Conservation (phyloP, 495 filamentous ascomycete genomes). For the Penicillium angulare region DNA sequence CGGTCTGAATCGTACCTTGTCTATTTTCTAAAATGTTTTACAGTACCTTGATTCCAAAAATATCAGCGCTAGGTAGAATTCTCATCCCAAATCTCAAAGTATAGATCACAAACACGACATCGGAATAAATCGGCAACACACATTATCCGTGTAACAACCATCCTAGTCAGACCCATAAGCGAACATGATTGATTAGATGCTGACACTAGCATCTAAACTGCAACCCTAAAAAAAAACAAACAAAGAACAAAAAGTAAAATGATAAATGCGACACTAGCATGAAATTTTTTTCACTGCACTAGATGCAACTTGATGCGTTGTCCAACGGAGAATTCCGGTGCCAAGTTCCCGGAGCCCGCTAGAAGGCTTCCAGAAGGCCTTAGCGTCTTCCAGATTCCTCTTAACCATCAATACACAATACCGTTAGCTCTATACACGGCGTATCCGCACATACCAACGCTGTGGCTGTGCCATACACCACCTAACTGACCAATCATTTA, state of each 20-base stretch:
- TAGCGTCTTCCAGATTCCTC: slow-evolving; percentile 6
- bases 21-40: neutral
- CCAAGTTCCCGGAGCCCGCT: slow-evolving; percentile 13
- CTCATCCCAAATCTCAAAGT: neutral
- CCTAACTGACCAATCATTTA: slow-evolving; percentile 11
- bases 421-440: slow-evolving; percentile 7
- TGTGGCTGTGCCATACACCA: slow-evolving; percentile 9
- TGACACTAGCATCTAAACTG: neutral
- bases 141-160: neutral
- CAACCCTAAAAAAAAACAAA: neutral
- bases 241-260: neutral
- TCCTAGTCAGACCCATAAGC: neutral
- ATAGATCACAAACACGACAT: neutral
- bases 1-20: neutral
- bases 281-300: neutral
- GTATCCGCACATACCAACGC: slow-evolving; percentile 13
- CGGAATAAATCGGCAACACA: slow-evolving; percentile 1
- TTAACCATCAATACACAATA: slow-evolving; percentile 4
- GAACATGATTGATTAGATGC: neutral
- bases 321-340: slow-evolving; percentile 18
- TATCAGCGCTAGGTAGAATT: no score
- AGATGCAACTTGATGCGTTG: neutral
- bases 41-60: no score
- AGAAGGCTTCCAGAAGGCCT: slow-evolving; percentile 19
- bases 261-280: neutral